These are phyloP conservation scores for Chloroidium sp. DNA, from an alignment of 163 green algal species.

Conservation along the genomic window DNA sequence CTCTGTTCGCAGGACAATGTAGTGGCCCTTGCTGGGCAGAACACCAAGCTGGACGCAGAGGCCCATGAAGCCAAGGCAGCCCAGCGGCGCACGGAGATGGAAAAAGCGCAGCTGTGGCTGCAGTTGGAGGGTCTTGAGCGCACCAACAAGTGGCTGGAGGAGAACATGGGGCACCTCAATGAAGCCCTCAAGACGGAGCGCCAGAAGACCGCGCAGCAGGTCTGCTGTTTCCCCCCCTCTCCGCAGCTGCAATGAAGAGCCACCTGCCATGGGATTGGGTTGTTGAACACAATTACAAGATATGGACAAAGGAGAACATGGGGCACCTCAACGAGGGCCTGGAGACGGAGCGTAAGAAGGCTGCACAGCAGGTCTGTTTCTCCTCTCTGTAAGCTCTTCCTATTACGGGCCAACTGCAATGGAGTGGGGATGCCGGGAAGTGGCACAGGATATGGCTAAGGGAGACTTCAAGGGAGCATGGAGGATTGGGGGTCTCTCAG, in stretches of 20 bases:
- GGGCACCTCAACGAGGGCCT: constrained; percentile 33
- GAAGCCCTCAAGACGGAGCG: constrained; percentile 11
- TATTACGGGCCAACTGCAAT: too few species aligned
- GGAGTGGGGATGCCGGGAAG: too few species aligned
- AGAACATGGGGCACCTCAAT: constrained; percentile 47
- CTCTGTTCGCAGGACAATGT: constrained; percentile 27
- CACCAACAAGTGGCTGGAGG: constrained; percentile 47
- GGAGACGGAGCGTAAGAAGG: constrained; percentile 6
- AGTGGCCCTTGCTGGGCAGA: constrained; percentile 18
- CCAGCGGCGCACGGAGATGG: constrained; percentile 16
- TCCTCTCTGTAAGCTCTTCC: too few species aligned
- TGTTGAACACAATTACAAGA: too few species aligned
- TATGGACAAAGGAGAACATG: constrained; percentile 14
- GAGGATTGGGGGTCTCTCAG: too few species aligned
- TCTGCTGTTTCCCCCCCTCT: too few species aligned
- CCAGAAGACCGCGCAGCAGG: background rate
- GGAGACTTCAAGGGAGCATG: too few species aligned
- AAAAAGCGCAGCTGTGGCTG: constrained; percentile 31
- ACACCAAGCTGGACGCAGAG: constrained; percentile 25
- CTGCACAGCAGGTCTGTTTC: background rate
- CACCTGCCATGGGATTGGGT: too few species aligned
- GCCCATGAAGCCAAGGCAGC: constrained; percentile 30
- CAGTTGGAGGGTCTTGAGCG: constrained; percentile 55
- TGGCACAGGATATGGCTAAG: too few species aligned
- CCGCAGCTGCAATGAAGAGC: too few species aligned